These are phyloP conservation scores for Lecanosticta acicola DNA, from an alignment of 2,329 filamentous ascomycete genomes.

Conservation along the genomic window DNA sequence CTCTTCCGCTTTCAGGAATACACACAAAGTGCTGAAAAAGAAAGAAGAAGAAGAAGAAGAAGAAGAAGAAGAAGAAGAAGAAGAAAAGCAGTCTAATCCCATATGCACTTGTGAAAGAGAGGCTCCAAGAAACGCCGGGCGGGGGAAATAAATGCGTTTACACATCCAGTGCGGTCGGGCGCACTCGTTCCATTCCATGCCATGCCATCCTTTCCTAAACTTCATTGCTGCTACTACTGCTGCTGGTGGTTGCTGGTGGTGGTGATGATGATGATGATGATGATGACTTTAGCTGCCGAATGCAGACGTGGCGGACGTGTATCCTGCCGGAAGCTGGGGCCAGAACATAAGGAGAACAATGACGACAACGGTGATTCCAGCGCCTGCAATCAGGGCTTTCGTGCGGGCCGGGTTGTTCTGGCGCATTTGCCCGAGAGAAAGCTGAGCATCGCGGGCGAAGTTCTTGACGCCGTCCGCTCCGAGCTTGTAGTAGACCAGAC, in stretches of 20 bases:
- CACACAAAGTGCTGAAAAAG: not conserved
- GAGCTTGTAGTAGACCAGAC: conserved; percentile 82
- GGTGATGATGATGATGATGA: not conserved
- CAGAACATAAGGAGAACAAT: conserved; percentile 50
- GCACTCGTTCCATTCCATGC: not conserved
- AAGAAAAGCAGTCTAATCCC: too few species aligned
- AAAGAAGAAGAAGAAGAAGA: too few species aligned
- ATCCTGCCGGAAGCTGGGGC: conserved; percentile 6
- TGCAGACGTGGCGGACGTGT: too few species aligned
- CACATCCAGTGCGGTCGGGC: not conserved
- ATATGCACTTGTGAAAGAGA: not conserved
- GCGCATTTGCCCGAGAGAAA: conserved; percentile 82
- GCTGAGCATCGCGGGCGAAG: conserved; percentile 64
- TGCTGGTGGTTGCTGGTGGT: not conserved
- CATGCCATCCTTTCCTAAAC: not conserved
- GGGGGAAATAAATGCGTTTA: not conserved
- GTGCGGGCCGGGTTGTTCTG: conserved; percentile 68
- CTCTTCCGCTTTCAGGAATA: not conserved
- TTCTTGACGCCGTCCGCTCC: conserved; percentile 77
- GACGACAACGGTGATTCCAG: conserved; percentile 59
- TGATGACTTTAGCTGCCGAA: too few species aligned
- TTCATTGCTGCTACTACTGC: not conserved
- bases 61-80: too few species aligned
- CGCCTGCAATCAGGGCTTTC: conserved; percentile 66
- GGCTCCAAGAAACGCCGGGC: not conserved